Evolutionary conservation across 257 asterid genomes (phyloP), one percentile per base, ranked within the genome.

Genomic region (Eustoma russellianum): DNA sequence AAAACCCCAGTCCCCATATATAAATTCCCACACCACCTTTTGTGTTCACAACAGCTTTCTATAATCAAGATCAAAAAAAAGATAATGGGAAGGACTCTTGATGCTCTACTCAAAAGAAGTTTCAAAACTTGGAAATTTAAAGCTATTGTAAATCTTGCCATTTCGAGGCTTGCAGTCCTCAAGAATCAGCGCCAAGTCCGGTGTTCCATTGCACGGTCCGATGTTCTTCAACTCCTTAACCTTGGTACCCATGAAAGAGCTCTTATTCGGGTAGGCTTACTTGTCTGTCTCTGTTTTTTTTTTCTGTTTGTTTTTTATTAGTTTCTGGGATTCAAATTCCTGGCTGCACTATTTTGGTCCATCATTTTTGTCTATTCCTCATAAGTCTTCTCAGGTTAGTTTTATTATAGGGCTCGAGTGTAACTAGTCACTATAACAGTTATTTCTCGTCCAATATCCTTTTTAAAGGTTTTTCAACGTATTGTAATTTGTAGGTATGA

Each of bases 141-240:
- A 46, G 69, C 88, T 65, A 81, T 71, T n/a, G 68, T 54, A 43
- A 68, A 71, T n/a, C 73, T 81, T 35, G 95, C 86, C 52, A 38
- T 79, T 48, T 72, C 90, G 13, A 74, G 97, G 55, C 52, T 84
- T 35, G 64, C 80, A 16, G 82, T 83, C 52, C 78, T 89, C 60
- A 86, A 73, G 66, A 77, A 78, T 66, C 93, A 77, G 81, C 91
- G 89, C 33, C 88, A 70, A 55, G 85, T 80, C 5, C 77, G 95
- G 7, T 71, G 69, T 49, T 69, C 87, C 5, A 9, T 78, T 1
- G 85, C 86, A 1, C 75, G 75, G 0, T 73, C 93, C 34, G 97
- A 90, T 51, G 88, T 86, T 5, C 71, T 81, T 17, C 71, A 79
- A 64, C 61, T 86, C 46, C 93, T 90, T 33, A 79, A 71, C 19